Evolutionary conservation across 257 asterid species (phyloP), one percentile per base, ranked within the genome.

Genomic region (Salvia miltiorrhiza): DNA sequence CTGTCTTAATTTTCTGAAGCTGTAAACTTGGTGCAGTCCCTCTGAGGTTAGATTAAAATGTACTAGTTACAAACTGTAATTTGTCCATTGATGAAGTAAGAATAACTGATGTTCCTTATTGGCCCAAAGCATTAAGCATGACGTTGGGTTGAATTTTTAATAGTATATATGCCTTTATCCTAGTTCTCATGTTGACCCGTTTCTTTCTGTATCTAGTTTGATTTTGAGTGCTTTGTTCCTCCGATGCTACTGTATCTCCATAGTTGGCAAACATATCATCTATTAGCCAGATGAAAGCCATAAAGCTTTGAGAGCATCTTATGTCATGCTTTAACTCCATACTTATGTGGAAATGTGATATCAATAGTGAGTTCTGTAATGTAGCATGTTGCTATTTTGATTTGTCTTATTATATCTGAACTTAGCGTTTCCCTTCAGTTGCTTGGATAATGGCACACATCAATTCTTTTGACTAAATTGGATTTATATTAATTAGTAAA

Each of bases 51-150:
- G 26, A 26, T 57, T 52, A 53, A 30, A 4, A 19, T 62, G 9
- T 17, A 45, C 52, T 56, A n/a, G 37, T 55, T 35, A 56, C 57
- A 56, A 59, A 16, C 59, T 76, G 65, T 21, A 20, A 63, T 45
- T 30, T 55, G 9, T 68, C 35, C 68, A 48, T 19, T 39, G 35
- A 50, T 48, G 24, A 68, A 64, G 21, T 69, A 44, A 40, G 40
- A 40, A 23, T 41, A 50, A 41, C 40, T 30, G 47, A 26, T 23
- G 70, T 70, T 21, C n/a, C 63, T 53, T 66, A 45, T 33, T 26
- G 7, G 13, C 47, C 35, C 28, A 48, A 53, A 8, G 23, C 26
- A 23, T 16, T 39, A 53, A 8, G 23, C 26, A 23, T 16, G 63
- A 60, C 56, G 28, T 60, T 30, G 14, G 41, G 72, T 53, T 72